Conservation (phyloP, 345 rosid genomes). For the Isatis tinctoria region DNA sequence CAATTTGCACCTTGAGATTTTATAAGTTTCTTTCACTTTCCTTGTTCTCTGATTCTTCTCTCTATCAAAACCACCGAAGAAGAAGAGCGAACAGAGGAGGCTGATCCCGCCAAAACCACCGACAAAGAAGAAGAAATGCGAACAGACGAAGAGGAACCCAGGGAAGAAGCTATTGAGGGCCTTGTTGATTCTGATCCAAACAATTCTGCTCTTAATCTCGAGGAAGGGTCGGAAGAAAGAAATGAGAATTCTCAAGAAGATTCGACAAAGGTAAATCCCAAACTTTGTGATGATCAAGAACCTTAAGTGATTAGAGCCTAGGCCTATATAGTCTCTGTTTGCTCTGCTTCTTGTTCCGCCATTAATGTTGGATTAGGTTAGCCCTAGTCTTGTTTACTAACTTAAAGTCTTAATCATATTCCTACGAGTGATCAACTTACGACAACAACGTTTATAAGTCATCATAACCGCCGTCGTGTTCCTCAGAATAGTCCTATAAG, state of each 20-base stretch:
- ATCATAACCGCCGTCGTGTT: no score
- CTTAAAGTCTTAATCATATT: neutral
- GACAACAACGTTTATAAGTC: neutral
- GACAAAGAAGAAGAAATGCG: conserved; percentile 11
- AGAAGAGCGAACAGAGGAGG: neutral
- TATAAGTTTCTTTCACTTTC: neutral
- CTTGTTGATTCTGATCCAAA: neutral
- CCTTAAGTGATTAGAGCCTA: neutral
- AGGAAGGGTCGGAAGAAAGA: neutral
- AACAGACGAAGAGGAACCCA: neutral
- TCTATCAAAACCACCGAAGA: conserved; percentile 19
- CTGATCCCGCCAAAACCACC: conserved; percentile 5
- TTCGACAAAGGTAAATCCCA: neutral
- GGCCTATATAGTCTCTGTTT: neutral
- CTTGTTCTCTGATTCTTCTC: neutral
- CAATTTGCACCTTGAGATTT: no score
- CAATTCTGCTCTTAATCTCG: neutral
- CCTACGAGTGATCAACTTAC: neutral
- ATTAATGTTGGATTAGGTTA: neutral
- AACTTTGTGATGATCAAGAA: neutral
- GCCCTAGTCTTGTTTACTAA: neutral
- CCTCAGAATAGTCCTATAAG: neutral
- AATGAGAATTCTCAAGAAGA: neutral
- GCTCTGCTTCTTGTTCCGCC: neutral
- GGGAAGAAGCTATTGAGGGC: neutral